Conservation (phyloP, 345 rosid genomes). For the Ceriops decandra region DNA sequence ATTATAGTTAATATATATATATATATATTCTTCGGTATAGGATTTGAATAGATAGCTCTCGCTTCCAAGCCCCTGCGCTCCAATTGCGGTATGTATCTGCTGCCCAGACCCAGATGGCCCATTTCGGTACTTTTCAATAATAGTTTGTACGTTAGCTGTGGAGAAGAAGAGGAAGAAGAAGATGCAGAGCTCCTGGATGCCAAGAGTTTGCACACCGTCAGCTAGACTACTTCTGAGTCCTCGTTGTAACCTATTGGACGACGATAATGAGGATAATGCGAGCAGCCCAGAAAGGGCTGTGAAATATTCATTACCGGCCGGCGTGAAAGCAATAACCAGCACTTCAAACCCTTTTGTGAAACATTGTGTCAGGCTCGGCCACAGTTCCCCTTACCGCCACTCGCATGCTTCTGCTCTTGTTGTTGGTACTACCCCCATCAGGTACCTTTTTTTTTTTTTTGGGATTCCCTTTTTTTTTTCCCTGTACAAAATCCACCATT, state of each 20-base stretch:
- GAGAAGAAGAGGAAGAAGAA: not conserved
- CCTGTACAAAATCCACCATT: not conserved
- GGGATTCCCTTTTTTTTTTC: not conserved
- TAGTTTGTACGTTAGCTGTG: not conserved
- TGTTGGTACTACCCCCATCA: constrained; percentile 77
- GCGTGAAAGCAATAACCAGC: constrained; percentile 55
- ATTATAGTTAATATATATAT: too few species aligned
- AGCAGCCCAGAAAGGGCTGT: constrained; percentile 10
- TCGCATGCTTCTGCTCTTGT: constrained; percentile 68
- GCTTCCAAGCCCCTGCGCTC: too few species aligned
- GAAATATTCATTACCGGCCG: constrained; percentile 29
- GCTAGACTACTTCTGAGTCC: constrained; percentile 15
- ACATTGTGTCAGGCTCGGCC: constrained; percentile 84
- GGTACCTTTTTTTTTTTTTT: constrained; percentile 31
- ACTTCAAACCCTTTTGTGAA: constrained; percentile 79
- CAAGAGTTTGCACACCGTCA: constrained; percentile 16
- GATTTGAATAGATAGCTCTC: too few species aligned
- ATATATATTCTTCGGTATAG: too few species aligned
- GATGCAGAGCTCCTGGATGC: constrained; percentile 35
- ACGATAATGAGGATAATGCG: not conserved
- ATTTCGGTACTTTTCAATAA: too few species aligned
- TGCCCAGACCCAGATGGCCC: too few species aligned
- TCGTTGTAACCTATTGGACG: constrained; percentile 15
- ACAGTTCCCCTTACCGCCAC: constrained; percentile 79
- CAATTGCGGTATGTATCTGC: too few species aligned